These are phyloP conservation scores for Phytophthora pini DNA, from an alignment of 352 stramenopile genomes.

Conservation along the genomic window DNA sequence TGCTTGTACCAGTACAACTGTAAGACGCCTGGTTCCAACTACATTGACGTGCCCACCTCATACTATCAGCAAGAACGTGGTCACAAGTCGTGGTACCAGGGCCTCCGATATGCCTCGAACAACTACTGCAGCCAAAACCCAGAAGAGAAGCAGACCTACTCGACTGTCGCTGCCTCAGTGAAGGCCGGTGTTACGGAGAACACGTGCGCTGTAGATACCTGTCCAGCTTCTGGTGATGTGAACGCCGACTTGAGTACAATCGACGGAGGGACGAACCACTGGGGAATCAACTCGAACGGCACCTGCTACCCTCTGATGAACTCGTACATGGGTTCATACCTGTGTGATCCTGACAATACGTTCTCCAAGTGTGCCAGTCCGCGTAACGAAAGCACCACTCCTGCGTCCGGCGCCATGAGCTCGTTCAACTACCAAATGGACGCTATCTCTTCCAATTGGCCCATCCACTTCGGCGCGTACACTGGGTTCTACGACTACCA, in stretches of 20 bases:
- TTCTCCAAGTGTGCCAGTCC: conserved; percentile 42
- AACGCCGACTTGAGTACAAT: conserved; percentile 49
- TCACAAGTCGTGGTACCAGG: conserved; percentile 65
- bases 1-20: conserved; percentile 58
- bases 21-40: conserved; percentile 51
- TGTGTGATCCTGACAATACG: conserved; percentile 39
- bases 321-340: conserved; percentile 54
- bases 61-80: too few species aligned
- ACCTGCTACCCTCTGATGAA: conserved; percentile 72
- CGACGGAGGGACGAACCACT: conserved; percentile 58
- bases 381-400: conserved; percentile 31
- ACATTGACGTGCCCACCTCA: too few species aligned
- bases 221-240: conserved; percentile 54
- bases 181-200: conserved; percentile 50
- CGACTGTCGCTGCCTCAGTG: conserved; percentile 32
- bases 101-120: conserved; percentile 61
- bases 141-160: conserved; percentile 35
- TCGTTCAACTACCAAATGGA: conserved; percentile 74
- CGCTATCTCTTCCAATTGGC: conserved; percentile 79
- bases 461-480: conserved; percentile 60
- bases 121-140: conserved; percentile 42
- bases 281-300: conserved; percentile 74
- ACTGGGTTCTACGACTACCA: conserved; percentile 46
- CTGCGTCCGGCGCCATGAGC: conserved; percentile 31
- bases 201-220: conserved; percentile 40